Evolutionary conservation across 176 grass and related monocot genomes (phyloP).

Genomic region (Coix lacrymajobi): DNA sequence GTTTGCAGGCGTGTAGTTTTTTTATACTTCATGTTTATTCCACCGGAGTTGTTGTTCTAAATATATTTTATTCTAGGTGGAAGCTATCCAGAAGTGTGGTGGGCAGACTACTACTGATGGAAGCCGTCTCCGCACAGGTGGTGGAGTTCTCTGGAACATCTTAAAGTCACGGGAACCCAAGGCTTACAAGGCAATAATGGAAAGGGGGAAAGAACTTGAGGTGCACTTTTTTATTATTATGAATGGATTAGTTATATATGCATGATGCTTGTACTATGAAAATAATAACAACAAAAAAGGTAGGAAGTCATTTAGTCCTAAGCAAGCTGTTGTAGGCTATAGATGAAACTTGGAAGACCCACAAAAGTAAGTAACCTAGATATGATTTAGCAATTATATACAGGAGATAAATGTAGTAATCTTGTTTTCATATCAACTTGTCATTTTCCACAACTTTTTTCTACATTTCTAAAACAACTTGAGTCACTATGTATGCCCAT

Average conservation of each 20-base stretch:
- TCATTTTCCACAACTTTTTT: too few species aligned
- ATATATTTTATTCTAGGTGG: slow-evolving; percentile 49
- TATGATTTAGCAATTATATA: too few species aligned
- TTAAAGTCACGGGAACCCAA: slow-evolving; percentile 86
- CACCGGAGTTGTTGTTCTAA: not conserved
- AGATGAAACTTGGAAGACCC: not conserved
- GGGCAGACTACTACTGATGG: slow-evolving; percentile 75
- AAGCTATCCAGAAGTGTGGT: slow-evolving; percentile 86
- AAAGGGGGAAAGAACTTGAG: slow-evolving; percentile 79
- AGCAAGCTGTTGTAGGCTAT: not conserved
- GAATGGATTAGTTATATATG: not conserved
- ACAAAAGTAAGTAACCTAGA: too few species aligned
- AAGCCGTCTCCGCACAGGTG: slow-evolving; percentile 69
- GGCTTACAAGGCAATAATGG: slow-evolving; percentile 94
- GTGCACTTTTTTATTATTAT: slow-evolving; percentile 25
- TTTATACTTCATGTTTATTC: not conserved
- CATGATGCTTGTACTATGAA: not conserved
- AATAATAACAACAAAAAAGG: not conserved
- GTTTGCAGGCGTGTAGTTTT: not conserved
- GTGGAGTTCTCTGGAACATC: slow-evolving; percentile 95
- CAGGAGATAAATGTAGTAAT: too few species aligned
- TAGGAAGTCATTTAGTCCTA: not conserved
- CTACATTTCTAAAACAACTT: too few species aligned
- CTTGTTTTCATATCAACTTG: too few species aligned
- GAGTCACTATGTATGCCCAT: too few species aligned